Evolutionary conservation across 2,329 filamentous ascomycete genomes (phyloP).

Genomic region (Capronia coronata): DNA sequence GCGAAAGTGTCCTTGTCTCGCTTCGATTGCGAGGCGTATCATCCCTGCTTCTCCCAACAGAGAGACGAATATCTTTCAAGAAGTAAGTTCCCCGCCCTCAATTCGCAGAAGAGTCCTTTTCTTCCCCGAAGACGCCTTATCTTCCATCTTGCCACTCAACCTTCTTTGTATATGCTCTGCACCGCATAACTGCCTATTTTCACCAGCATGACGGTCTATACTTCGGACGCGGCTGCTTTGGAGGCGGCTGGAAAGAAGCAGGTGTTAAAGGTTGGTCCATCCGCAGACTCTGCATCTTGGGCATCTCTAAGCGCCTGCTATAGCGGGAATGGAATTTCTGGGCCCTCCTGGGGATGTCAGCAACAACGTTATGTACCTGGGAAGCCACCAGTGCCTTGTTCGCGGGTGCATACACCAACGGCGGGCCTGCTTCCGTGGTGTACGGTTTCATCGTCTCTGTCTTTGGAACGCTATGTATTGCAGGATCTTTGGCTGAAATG

Average conservation of each 20-base stretch:
- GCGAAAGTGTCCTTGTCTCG: conserved; percentile 11
- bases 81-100: background rate
- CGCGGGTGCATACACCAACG: conserved; percentile 24
- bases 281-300: background rate
- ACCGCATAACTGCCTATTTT: background rate
- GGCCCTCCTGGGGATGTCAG: conserved; percentile 19
- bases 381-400: conserved; percentile 25
- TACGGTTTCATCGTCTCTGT: conserved; percentile 25
- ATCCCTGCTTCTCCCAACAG: conserved; percentile 6
- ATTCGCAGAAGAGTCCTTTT: background rate
- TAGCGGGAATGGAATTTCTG: conserved; percentile 24
- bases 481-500: conserved; percentile 38
- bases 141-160: conserved; percentile 1
- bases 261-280: conserved; percentile 17
- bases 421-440: conserved; percentile 25
- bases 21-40: conserved; percentile 5
- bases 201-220: conserved; percentile 15
- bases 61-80: conserved; percentile 3
- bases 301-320: conserved; percentile 4
- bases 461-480: conserved; percentile 35
- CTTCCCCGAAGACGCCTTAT: background rate
- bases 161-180: background rate
- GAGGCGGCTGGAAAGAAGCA: conserved; percentile 21
- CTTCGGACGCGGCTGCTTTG: conserved; percentile 20
- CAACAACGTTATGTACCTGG: conserved; percentile 28